A percentile compares a stretch with the other conserved stretches of the same genome.
These are phyloP conservation scores for Isatis tinctoria DNA, from an alignment of 345 rosid genomes.

Conservation along the genomic window DNA sequence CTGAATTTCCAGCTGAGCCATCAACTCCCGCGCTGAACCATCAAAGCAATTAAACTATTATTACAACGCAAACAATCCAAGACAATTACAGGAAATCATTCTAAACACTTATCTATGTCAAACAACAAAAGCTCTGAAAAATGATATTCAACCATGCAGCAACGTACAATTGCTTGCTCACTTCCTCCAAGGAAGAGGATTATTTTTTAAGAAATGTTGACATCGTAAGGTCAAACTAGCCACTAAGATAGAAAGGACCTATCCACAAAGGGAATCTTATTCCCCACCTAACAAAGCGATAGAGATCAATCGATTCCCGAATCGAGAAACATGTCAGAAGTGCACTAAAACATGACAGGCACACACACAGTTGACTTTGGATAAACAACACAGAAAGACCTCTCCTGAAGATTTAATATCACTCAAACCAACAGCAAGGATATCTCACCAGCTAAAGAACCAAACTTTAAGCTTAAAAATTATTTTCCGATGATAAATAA, in stretches of 20 bases:
- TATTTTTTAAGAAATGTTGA: neutral
- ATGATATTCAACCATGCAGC: neutral
- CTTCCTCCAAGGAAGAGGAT: neutral
- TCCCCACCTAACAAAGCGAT: constrained; percentile 18
- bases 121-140: neutral
- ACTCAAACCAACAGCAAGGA: neutral
- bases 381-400: constrained; percentile 9
- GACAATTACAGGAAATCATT: neutral
- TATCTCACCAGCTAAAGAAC: constrained; percentile 16
- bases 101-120: neutral
- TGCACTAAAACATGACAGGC: constrained; percentile 15
- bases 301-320: constrained; percentile 11
- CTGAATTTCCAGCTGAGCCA: constrained; percentile 66
- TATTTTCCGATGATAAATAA: neutral
- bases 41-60: neutral
- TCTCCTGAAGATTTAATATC: constrained; percentile 16
- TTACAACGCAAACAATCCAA: neutral
- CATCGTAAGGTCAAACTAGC: constrained; percentile 18
- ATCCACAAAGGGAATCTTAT: constrained; percentile 20
- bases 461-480: neutral
- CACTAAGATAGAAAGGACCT: neutral
- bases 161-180: neutral
- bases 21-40: constrained; percentile 54
- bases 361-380: constrained; percentile 29
- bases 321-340: constrained; percentile 26